These are phyloP conservation scores for Gymnopus androsaceus DNA, from an alignment of 1,284 basidiomycete genomes.

Conservation along the genomic window DNA sequence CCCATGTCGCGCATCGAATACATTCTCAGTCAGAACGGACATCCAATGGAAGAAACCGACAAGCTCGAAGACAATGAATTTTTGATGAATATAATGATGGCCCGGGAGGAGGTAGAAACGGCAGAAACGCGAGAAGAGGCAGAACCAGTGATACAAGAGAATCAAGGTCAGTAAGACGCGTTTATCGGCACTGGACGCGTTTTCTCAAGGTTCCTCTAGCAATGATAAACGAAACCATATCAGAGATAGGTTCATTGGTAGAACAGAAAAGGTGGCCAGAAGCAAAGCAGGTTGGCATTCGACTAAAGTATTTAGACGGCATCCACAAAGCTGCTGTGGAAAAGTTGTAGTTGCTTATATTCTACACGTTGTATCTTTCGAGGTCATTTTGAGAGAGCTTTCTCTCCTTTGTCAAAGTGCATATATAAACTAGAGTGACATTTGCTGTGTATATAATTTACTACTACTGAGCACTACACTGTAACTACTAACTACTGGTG, in stretches of 20 bases:
- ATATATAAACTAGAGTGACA: too few relatives aligned
- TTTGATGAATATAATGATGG: conserved; percentile 80
- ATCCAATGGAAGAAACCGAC: conserved; percentile 72
- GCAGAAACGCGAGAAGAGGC: conserved; percentile 55
- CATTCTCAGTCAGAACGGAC: conserved; percentile 65
- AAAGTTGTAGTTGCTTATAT: conserved; percentile 37
- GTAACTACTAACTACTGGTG: too few relatives aligned
- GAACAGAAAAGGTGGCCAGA: conserved; percentile 53
- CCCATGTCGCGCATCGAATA: conserved; percentile 73
- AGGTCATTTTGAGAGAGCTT: too few relatives aligned
- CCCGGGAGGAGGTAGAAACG: conserved; percentile 78
- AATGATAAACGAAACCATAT: conserved; percentile 51
- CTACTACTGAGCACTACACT: too few relatives aligned
- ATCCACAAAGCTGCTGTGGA: conserved; percentile 68
- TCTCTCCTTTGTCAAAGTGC: too few relatives aligned
- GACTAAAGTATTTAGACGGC: conserved; percentile 78
- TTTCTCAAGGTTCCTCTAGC: conserved; percentile 38
- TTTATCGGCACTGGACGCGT: conserved; percentile 14
- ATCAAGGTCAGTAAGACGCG: conserved; percentile 54
- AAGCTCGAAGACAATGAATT: conserved; percentile 73
- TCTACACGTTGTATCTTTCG: conserved; percentile 1
- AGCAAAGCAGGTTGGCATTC: conserved; percentile 64
- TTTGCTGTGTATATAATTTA: too few relatives aligned
- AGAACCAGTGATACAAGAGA: conserved; percentile 52
- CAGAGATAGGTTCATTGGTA: conserved; percentile 54